Evolutionary conservation across 2,329 filamentous ascomycete species (phyloP).

Genomic region (Paraphoma chrysanthemicola): DNA sequence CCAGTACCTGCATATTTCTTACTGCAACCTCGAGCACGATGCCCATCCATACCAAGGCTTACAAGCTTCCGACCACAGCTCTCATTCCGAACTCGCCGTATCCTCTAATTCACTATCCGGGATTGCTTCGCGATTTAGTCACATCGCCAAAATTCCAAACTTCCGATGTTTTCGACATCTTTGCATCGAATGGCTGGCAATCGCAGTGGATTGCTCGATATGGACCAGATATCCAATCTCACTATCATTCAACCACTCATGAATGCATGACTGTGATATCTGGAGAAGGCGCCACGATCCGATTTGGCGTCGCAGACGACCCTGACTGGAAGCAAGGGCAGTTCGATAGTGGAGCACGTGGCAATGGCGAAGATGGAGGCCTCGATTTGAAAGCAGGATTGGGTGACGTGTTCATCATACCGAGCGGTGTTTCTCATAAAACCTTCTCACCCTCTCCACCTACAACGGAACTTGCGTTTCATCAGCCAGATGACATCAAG

Average conservation of each 20-base stretch:
- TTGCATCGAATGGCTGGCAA: conserved; percentile 59
- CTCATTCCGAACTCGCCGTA: conserved; percentile 52
- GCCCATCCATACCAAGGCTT: conserved; percentile 25
- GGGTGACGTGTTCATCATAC: conserved; percentile 67
- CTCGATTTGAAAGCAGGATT: conserved; percentile 56
- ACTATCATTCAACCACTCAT: conserved; percentile 65
- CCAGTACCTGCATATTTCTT: too few species aligned
- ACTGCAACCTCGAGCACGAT: neutral
- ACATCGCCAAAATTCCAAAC: conserved; percentile 31
- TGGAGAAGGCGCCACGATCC: conserved; percentile 58
- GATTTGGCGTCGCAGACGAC: conserved; percentile 63
- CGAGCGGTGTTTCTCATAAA: conserved; percentile 64
- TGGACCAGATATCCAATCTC: conserved; percentile 60
- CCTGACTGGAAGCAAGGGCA: conserved; percentile 5
- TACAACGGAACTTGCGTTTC: conserved; percentile 45
- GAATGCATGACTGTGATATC: conserved; percentile 66
- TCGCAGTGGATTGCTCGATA: conserved; percentile 66
- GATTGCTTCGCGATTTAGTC: conserved; percentile 45
- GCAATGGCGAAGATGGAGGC: conserved; percentile 56
- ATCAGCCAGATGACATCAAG: conserved; percentile 52
- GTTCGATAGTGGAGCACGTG: conserved; percentile 49
- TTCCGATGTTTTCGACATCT: conserved; percentile 52
- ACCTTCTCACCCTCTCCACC: conserved; percentile 54
- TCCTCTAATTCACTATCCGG: conserved; percentile 62
- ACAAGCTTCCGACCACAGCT: conserved; percentile 29